Conservation (phyloP, 2,329 filamentous ascomycete genomes). For the Stemphylium beticola region DNA sequence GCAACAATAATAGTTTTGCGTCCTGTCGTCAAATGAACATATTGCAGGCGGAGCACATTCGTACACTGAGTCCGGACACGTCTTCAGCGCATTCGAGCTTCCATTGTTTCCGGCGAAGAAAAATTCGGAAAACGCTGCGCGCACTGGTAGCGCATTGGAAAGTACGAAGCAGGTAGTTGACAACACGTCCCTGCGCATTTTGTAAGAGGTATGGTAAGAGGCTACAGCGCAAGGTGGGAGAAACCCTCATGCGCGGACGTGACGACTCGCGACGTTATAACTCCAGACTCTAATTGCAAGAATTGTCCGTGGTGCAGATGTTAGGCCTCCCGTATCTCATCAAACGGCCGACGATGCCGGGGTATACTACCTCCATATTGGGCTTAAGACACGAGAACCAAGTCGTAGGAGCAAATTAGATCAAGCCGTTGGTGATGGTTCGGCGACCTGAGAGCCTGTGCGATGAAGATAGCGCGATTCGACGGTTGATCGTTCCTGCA, state of each 20-base stretch:
- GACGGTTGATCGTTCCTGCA: background rate
- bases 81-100: background rate
- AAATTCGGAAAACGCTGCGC: constrained; percentile 20
- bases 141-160: background rate
- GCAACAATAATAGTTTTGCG: constrained; percentile 30
- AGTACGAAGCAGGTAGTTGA: background rate
- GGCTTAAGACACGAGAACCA: background rate
- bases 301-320: background rate
- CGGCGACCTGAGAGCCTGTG: constrained; percentile 4
- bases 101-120: constrained; percentile 20
- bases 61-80: constrained; percentile 14
- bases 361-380: background rate
- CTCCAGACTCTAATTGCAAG: background rate
- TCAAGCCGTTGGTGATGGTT: background rate
- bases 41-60: constrained; percentile 18
- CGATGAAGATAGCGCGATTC: background rate
- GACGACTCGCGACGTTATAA: background rate
- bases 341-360: background rate
- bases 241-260: background rate
- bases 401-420: background rate
- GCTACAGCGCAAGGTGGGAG: background rate
- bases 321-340: background rate
- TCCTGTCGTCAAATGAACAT: constrained; percentile 22
- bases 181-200: background rate
- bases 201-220: background rate